Evolutionary conservation across 2,329 filamentous ascomycete species (phyloP).

Genomic region (Exophiala alcalophila): DNA sequence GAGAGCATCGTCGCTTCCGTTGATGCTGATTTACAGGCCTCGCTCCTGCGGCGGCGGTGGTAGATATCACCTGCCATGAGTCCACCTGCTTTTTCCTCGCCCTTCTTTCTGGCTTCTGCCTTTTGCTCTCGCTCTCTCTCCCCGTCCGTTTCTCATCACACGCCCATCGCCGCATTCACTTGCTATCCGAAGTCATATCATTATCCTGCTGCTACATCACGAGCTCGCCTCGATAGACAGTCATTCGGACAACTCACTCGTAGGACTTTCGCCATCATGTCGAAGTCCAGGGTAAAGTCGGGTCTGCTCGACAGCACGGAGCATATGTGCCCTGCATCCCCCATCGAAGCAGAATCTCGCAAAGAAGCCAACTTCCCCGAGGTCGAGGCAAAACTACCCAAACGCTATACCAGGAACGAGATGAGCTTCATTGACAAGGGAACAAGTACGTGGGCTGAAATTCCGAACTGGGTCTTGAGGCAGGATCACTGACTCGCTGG

Average conservation of each 20-base stretch:
- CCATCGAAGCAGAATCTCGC: slow-evolving; percentile 30
- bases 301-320: slow-evolving; percentile 16
- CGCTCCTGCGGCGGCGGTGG: slow-evolving; percentile 5
- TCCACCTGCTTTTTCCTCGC: slow-evolving; percentile 4
- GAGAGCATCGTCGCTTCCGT: no score
- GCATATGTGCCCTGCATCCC: slow-evolving; percentile 29
- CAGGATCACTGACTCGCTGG: slow-evolving; percentile 4
- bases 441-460: slow-evolving; percentile 21
- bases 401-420: slow-evolving; percentile 27
- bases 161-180: slow-evolving; percentile 3
- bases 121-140: not conserved
- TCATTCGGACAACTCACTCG: slow-evolving; percentile 3
- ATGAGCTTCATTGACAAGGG: slow-evolving; percentile 31
- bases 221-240: slow-evolving; percentile 2
- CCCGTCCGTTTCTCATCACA: slow-evolving; percentile 9
- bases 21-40: no score
- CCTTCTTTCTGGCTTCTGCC: slow-evolving; percentile 1
- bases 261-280: slow-evolving; percentile 13
- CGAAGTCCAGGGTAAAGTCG: slow-evolving; percentile 15
- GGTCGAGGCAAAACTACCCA: slow-evolving; percentile 29
- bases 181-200: slow-evolving; percentile 10
- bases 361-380: slow-evolving; percentile 29
- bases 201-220: slow-evolving; percentile 17
- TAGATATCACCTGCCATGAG: slow-evolving; percentile 13
- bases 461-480: not conserved